Conservation (phyloP, 169 alveolate genomes). For the Besnoitia besnoiti region DNA sequence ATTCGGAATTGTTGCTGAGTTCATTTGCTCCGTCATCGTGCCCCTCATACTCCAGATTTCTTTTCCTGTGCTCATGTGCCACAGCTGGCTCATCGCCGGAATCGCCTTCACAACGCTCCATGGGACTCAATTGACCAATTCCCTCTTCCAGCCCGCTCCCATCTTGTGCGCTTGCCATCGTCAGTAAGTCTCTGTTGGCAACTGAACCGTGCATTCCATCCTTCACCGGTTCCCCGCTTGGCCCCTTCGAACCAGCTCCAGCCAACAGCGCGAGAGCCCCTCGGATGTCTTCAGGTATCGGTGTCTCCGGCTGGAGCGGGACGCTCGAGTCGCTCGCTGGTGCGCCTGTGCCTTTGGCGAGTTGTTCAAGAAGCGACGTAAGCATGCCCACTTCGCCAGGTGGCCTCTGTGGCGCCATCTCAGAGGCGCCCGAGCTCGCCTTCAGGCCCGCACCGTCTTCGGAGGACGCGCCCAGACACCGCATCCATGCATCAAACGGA, state of each 20-base stretch:
- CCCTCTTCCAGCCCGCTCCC: too few species aligned
- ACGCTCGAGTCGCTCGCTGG: background rate
- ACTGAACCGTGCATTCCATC: too few species aligned
- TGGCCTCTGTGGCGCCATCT: background rate
- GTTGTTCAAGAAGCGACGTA: slow-evolving; percentile 6
- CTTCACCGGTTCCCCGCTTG: too few species aligned
- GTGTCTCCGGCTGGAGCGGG: background rate
- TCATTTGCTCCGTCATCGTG: background rate
- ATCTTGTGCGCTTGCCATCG: too few species aligned
- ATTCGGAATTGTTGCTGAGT: background rate
- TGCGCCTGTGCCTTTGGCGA: background rate
- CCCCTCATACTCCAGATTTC: background rate
- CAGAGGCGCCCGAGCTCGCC: background rate
- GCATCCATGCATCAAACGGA: background rate
- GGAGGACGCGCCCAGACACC: background rate
- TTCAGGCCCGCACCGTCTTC: slow-evolving; percentile 5
- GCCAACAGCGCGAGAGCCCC: background rate
- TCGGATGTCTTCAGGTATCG: background rate
- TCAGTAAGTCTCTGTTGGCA: too few species aligned
- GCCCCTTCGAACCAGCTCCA: too few species aligned
- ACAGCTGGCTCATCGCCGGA: too few species aligned
- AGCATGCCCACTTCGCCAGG: slow-evolving; percentile 2
- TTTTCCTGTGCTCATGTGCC: background rate
- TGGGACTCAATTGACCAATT: too few species aligned
- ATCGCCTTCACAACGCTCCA: too few species aligned